Evolutionary conservation across 306 rosid species (phyloP).

Genomic region (Citrullus mucosospermus): DNA sequence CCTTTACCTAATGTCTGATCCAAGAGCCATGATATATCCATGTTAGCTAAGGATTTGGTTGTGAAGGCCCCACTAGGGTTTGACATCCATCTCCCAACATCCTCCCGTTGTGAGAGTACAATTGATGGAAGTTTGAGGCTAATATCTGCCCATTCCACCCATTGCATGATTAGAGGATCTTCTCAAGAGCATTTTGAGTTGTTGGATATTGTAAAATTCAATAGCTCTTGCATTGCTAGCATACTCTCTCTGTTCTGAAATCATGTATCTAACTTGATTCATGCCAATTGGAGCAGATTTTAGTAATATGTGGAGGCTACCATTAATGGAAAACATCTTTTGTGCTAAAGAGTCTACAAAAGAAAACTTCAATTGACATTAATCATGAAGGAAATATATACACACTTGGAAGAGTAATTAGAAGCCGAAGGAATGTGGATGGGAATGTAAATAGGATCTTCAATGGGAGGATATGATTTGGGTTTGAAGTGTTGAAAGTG

Average conservation of each 20-base stretch:
- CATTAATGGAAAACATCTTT: not conserved
- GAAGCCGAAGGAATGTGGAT: not conserved
- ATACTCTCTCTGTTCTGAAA: not conserved
- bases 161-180: not conserved
- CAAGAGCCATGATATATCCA: too few relatives aligned
- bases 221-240: not conserved
- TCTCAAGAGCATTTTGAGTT: not conserved
- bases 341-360: not conserved
- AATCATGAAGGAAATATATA: not conserved
- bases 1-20: too few relatives aligned
- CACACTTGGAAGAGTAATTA: not conserved
- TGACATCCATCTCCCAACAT: too few relatives aligned
- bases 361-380: not conserved
- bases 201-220: not conserved
- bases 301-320: not conserved
- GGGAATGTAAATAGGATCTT: not conserved
- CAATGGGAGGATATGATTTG: not conserved
- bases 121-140: too few relatives aligned
- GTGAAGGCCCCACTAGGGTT: too few relatives aligned
- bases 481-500: not conserved
- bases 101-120: too few relatives aligned
- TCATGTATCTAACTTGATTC: not conserved
- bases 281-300: not conserved
- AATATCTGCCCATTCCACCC: too few relatives aligned
- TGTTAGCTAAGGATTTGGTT: too few relatives aligned